phyloP scores from a whole-genome alignment of 257 asterid species.

The Fraxinus americana region DNA sequence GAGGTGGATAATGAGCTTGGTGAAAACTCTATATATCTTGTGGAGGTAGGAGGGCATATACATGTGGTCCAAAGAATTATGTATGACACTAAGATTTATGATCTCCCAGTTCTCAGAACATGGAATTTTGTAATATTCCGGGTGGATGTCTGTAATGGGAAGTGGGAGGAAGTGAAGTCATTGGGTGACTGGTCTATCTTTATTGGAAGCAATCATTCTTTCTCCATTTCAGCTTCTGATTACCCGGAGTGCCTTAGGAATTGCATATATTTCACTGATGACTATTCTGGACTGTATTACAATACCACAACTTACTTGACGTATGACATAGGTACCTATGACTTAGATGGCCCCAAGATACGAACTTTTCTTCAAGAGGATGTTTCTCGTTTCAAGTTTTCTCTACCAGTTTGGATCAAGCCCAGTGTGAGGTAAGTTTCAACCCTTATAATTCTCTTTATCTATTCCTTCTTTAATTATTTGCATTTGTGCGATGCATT shows the following conservation, averaged over 20 bases:
- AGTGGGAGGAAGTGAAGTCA: constrained; percentile 29
- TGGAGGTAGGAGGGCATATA: constrained; percentile 25
- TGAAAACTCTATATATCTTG: constrained; percentile 27
- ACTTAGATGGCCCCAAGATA: constrained; percentile 16
- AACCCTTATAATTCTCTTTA: constrained; percentile 19
- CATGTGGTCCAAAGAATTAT: constrained; percentile 27
- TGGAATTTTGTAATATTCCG: constrained; percentile 21
- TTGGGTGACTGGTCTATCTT: constrained; percentile 34
- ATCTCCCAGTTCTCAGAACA: constrained; percentile 14
- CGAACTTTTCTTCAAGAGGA: constrained; percentile 21
- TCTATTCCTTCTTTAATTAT: not conserved
- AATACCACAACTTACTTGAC: not conserved
- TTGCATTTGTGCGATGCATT: not conserved
- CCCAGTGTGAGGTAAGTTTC: constrained; percentile 23
- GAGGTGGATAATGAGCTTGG: constrained; percentile 13
- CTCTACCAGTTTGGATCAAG: constrained; percentile 33
- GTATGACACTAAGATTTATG: constrained; percentile 15
- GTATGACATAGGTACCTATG: constrained; percentile 32
- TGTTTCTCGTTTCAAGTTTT: constrained; percentile 15
- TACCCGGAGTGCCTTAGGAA: constrained; percentile 32
- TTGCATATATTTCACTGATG: constrained; percentile 38
- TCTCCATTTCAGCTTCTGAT: constrained; percentile 23
- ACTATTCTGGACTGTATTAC: constrained; percentile 26
- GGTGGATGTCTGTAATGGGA: constrained; percentile 18
- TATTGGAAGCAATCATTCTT: constrained; percentile 27